Percentiles rank a stretch among this genome's conserved stretches.
These are phyloP conservation scores for Cutaneotrichosporon cutaneum DNA, from an alignment of 1,284 basidiomycete genomes.

Conservation along the genomic window DNA sequence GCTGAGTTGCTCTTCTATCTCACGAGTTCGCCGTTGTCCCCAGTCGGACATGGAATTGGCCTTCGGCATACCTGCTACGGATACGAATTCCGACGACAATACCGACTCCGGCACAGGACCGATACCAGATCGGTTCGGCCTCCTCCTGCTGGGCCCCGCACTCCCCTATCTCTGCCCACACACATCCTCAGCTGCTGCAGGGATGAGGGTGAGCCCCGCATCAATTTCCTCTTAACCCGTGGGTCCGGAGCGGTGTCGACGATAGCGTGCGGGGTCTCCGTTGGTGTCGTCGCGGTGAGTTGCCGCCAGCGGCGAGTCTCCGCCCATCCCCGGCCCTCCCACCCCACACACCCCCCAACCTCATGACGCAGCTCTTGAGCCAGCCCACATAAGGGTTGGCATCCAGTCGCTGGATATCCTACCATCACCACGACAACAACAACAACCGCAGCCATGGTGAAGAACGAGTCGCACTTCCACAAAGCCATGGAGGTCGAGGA, in stretches of 20 bases:
- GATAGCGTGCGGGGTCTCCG: no score
- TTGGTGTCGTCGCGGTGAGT: no score
- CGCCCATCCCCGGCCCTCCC: no score
- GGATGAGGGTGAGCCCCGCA: neutral
- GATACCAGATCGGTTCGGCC: neutral
- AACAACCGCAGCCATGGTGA: constrained; percentile 6
- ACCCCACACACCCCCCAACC: no score
- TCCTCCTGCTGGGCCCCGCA: neutral
- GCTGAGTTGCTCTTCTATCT: neutral
- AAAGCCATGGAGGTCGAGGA: constrained; percentile 7
- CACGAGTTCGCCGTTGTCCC: neutral
- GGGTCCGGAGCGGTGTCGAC: no score
- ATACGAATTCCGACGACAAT: neutral
- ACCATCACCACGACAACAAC: neutral
- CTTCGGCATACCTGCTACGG: neutral
- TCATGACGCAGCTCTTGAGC: neutral
- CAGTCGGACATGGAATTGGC: neutral
- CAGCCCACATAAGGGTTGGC: neutral
- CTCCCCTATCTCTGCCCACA: neutral
- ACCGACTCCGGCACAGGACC: neutral
- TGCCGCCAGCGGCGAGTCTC: neutral
- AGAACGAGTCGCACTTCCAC: constrained; percentile 14
- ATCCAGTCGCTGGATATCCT: neutral
- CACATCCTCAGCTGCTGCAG: neutral
- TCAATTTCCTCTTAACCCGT: no score